A percentile compares a stretch with the other conserved stretches of the same genome.
Evolutionary conservation across 345 rosid species (phyloP).

Genomic region (Erysimum cheiranthoides): DNA sequence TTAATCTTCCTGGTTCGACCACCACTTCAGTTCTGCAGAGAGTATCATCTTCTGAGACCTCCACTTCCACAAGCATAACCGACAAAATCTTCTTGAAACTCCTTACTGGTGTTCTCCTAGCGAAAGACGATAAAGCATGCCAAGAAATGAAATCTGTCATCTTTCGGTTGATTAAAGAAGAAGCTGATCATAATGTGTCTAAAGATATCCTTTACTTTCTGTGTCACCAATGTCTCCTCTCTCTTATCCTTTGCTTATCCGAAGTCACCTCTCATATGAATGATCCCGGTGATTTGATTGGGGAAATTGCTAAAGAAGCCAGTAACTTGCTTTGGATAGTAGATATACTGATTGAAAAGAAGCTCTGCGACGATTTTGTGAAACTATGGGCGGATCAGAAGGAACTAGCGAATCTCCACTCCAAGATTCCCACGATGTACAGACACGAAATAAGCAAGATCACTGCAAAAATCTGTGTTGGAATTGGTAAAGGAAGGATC

Average conservation of each 20-base stretch:
- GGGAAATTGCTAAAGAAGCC: conserved; percentile 73
- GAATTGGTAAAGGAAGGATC: conserved; percentile 70
- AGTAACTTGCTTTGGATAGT: conserved; percentile 79
- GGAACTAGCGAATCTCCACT: conserved; percentile 72
- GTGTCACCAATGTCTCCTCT: conserved; percentile 69
- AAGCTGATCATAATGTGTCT: conserved; percentile 57
- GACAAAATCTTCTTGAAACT: conserved; percentile 65
- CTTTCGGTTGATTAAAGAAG: conserved; percentile 60
- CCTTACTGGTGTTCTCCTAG: conserved; percentile 60
- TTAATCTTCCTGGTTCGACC: conserved; percentile 53
- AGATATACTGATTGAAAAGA: conserved; percentile 64
- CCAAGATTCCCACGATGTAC: conserved; percentile 68
- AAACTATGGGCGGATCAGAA: conserved; percentile 80
- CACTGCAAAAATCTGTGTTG: conserved; percentile 72
- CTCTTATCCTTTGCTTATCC: conserved; percentile 67
- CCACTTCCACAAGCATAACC: conserved; percentile 49
- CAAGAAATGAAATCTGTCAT: conserved; percentile 70
- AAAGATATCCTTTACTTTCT: conserved; percentile 64
- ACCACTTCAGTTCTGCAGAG: conserved; percentile 60
- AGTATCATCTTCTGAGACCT: conserved; percentile 59
- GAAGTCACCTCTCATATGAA: conserved; percentile 57
- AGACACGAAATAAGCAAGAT: conserved; percentile 80
- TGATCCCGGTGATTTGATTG: conserved; percentile 58
- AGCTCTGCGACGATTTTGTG: conserved; percentile 66
- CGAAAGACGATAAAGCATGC: conserved; percentile 77